A percentile compares a stretch with the other conserved stretches of the same genome.
Evolutionary conservation across 2,329 filamentous ascomycete genomes (phyloP).

Genomic region (Xylaria sp.): DNA sequence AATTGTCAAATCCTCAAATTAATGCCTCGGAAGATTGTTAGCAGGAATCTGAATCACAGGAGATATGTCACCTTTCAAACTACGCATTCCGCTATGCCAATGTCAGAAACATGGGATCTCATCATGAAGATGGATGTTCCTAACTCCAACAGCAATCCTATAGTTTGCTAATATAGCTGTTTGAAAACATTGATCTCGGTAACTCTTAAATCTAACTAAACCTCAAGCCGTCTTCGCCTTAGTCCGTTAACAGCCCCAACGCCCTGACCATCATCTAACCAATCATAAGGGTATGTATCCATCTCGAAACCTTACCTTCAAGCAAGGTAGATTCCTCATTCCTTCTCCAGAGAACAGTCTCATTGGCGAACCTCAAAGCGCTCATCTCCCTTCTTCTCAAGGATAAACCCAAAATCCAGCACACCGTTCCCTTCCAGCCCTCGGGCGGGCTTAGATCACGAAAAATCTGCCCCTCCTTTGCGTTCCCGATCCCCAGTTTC

Average conservation of each 20-base stretch:
- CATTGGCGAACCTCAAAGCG: conserved; percentile 51
- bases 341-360: conserved; percentile 53
- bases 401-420: conserved; percentile 46
- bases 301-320: conserved; percentile 39
- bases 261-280: conserved; percentile 42
- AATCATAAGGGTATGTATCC: conserved; percentile 42
- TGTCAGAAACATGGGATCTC: neutral
- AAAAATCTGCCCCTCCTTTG: conserved; percentile 34
- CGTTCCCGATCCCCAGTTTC: conserved; percentile 40
- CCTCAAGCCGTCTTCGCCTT: neutral
- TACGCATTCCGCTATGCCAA: neutral
- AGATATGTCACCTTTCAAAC: neutral
- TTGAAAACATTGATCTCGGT: conserved; percentile 10
- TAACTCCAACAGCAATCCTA: neutral
- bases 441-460: conserved; percentile 38
- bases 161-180: neutral
- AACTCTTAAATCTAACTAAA: neutral
- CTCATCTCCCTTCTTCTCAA: conserved; percentile 49
- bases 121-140: neutral
- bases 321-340: conserved; percentile 38
- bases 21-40: neutral
- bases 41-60: neutral
- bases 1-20: neutral
- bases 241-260: conserved; percentile 38
- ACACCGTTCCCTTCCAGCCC: conserved; percentile 40